phyloP scores from a whole-genome alignment of 352 stramenopile genomes.

The Phytopythium kandeliae region DNA sequence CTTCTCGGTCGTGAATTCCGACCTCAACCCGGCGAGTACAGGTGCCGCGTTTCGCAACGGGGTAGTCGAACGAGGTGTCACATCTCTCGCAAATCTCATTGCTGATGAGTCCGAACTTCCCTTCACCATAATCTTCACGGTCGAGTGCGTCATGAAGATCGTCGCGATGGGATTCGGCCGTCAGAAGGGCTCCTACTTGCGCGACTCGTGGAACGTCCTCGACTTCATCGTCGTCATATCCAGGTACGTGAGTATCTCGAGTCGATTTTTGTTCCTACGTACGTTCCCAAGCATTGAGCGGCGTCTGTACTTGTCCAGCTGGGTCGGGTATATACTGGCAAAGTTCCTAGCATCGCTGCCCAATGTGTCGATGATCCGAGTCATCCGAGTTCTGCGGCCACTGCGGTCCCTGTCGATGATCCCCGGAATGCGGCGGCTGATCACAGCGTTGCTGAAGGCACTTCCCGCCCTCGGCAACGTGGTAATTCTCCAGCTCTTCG shows the following conservation, averaged over 20 bases:
- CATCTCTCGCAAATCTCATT: conserved; percentile 49
- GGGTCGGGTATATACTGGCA: too few relatives aligned
- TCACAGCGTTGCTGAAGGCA: conserved; percentile 79
- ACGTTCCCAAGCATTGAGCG: too few relatives aligned
- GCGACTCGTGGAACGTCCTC: conserved; percentile 88
- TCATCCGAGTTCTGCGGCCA: conserved; percentile 85
- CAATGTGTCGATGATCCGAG: conserved; percentile 78
- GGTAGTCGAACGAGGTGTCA: conserved; percentile 23
- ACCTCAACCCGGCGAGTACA: conserved; percentile 54
- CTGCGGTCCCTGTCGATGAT: conserved; percentile 87
- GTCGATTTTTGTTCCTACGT: too few relatives aligned
- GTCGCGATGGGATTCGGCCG: conserved; percentile 75
- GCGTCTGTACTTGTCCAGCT: too few relatives aligned
- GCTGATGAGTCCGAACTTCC: conserved; percentile 70
- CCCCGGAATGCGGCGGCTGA: conserved; percentile 71
- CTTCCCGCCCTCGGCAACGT: conserved; percentile 85
- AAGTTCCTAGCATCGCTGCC: conserved; percentile 58
- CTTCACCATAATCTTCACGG: conserved; percentile 87
- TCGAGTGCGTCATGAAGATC: conserved; percentile 90
- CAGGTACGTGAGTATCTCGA: too few relatives aligned
- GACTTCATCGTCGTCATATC: conserved; percentile 91
- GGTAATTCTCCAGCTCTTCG: conserved; percentile 86
- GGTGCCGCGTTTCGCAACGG: conserved; percentile 34
- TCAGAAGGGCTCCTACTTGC: conserved; percentile 61
- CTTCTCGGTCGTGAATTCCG: conserved; percentile 62